Evolutionary conservation across 208 protist genomes (phyloP).

Genomic region (Giardia muris): DNA sequence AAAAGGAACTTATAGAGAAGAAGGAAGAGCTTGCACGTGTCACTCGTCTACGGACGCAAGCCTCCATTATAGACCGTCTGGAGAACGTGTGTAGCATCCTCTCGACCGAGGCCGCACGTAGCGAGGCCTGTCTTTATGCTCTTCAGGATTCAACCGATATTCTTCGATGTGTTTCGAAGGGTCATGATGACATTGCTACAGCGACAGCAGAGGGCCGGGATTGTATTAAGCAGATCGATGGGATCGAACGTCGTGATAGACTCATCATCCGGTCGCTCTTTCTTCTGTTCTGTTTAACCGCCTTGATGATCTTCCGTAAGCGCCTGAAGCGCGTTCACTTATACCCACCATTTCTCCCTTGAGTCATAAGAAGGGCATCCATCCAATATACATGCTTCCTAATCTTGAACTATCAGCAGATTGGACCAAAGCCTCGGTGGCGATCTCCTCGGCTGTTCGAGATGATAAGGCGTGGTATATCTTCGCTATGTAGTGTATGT

Average conservation of each 20-base stretch:
- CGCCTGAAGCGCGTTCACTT: not conserved
- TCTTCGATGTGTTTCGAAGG: not conserved
- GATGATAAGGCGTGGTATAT: not conserved
- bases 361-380: not conserved
- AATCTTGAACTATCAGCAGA: not conserved
- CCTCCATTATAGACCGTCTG: not conserved
- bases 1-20: not conserved
- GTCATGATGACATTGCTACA: not conserved
- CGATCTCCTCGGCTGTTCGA: not conserved
- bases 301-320: not conserved
- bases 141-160: not conserved
- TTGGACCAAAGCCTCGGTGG: not conserved
- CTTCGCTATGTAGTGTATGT: not conserved
- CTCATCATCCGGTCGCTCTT: not conserved
- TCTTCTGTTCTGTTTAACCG: not conserved
- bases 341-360: not conserved
- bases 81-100: not conserved
- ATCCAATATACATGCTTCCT: not conserved
- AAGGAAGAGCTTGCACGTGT: not conserved
- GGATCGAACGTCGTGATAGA: not conserved
- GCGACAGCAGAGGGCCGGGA: not conserved
- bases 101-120: not conserved
- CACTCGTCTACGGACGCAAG: not conserved
- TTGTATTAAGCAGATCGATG: not conserved
- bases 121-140: not conserved